These are phyloP conservation scores for Calycina marina DNA, from an alignment of 2,329 filamentous ascomycete species.

Conservation along the genomic window DNA sequence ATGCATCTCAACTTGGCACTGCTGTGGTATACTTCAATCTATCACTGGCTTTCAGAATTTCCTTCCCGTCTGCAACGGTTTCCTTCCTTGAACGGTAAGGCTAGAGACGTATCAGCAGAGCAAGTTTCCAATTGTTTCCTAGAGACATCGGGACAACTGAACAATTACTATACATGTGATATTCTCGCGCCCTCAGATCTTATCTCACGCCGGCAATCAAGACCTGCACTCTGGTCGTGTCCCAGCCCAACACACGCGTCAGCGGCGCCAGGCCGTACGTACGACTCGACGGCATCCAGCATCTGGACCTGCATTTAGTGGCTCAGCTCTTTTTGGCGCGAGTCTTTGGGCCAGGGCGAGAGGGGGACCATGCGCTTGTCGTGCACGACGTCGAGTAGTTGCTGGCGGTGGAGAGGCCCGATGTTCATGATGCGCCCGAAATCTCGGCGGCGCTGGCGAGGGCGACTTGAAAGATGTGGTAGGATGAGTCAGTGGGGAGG, in stretches of 20 bases:
- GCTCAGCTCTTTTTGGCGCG: constrained; percentile 32
- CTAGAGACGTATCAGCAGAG: too few relatives aligned
- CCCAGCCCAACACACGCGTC: constrained; percentile 32
- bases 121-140: too few relatives aligned
- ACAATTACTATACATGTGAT: constrained; percentile 4
- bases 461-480: constrained; percentile 2
- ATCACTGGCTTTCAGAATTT: too few relatives aligned
- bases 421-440: constrained; percentile 6
- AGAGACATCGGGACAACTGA: too few relatives aligned
- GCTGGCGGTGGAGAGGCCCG: constrained; percentile 2
- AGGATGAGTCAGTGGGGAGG: constrained; percentile 1
- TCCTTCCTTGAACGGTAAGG: too few relatives aligned
- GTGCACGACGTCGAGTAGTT: constrained; percentile 23
- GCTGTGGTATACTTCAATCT: too few relatives aligned
- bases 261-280: constrained; percentile 34
- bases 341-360: constrained; percentile 27
- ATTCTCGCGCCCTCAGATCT: constrained; percentile 2
- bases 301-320: constrained; percentile 33
- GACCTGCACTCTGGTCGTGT: constrained; percentile 19
- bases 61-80: too few relatives aligned
- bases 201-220: constrained; percentile 3
- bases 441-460: constrained; percentile 3
- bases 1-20: too few relatives aligned
- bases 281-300: constrained; percentile 32
- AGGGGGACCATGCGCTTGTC: constrained; percentile 3